Conservation (phyloP, 2,329 filamentous ascomycete genomes). For the Xylaria sp. region DNA sequence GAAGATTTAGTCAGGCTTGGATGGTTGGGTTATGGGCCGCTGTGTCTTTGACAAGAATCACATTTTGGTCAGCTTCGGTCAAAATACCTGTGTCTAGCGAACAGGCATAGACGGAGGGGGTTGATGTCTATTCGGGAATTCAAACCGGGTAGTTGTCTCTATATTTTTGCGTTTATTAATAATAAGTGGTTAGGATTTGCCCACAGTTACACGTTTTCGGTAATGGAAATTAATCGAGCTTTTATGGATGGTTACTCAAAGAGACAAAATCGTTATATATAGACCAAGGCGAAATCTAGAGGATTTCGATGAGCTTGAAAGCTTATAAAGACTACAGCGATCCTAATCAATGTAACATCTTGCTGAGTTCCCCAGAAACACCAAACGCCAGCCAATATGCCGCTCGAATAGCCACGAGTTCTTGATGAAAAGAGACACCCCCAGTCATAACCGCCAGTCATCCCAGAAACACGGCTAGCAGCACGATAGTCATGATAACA, state of each 20-base stretch:
- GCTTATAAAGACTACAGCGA: slow-evolving; percentile 5
- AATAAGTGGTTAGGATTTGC: not conserved
- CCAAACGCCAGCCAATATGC: slow-evolving; percentile 34
- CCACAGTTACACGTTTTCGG: not conserved
- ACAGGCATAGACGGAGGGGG: not conserved
- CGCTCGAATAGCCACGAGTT: slow-evolving; percentile 22
- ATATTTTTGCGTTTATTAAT: not conserved
- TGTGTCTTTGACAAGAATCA: not conserved
- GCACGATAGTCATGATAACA: slow-evolving; percentile 87
- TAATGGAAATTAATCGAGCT: not conserved
- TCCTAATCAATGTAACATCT: slow-evolving; percentile 6
- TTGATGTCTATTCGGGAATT: not conserved
- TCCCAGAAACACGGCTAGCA: slow-evolving; percentile 85
- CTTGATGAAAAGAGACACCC: slow-evolving; percentile 15
- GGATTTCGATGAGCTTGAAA: slow-evolving; percentile 8
- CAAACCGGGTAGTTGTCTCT: not conserved
- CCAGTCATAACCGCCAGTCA: slow-evolving; percentile 54
- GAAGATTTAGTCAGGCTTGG: slow-evolving; percentile 1
- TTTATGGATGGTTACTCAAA: slow-evolving; percentile 7
- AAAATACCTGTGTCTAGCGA: not conserved
- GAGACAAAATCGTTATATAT: slow-evolving; percentile 16
- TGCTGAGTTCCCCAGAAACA: slow-evolving; percentile 16
- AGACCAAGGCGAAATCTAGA: slow-evolving; percentile 5
- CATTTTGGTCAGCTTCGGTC: not conserved
- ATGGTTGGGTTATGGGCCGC: not conserved